Base-by-base conservation (phyloP, 768 basidiomycete genomes). In the Lactarius sp. region DNA sequence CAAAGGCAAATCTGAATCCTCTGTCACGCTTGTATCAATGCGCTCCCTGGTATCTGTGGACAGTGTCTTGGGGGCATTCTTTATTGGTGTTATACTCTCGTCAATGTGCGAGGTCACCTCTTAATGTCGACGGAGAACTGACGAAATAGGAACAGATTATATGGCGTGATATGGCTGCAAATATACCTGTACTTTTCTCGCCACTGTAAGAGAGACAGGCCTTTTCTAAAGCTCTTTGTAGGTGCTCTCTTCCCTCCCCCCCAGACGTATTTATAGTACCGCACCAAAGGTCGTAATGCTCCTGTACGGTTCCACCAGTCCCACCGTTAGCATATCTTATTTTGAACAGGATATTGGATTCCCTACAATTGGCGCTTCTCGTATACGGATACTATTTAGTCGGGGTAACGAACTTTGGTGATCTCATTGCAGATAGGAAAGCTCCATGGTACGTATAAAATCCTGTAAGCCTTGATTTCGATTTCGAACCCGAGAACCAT, bases 141-240 rank as follows among this genome's bases (percentile, higher is more conserved):
- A 57, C 56, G 34, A 13, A 36, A 22, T 7, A 34, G 31, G 12
- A 27, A 5, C 22, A 59, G 58, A 22, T 50, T 59, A 36, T 59
- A 59, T 3, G 58, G 58, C 12, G 58, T 51, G n/a, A 59, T 37
- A 41, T 59, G 58, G n/a, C 49, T 51, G 20, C 58, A 59, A 31
- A 49, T 51, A 7, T 59, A 41, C n/a, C 39, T 37, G 3, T 59
- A 59, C 37, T 59, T 59, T 59, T 18, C 49, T 9, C n/a, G 33
- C 9, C 58, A 51, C 37, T 51, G 36, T 33, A 5, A 51, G 39
- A 51, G 41, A 5, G 58, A 59, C 36, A 51, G 22, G 39, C 49
- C 33, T 36, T 59, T 59, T 34, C 44, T 59, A 18, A 59, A 59
- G 10, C 18, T 1, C 46, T 59, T 59, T 41, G 59, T 60, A 41